A percentile compares a stretch with the other conserved stretches of the same genome.
phyloP scores from a whole-genome alignment of 192 early-diverging fungal species.

The Linnemannia elongata region DNA sequence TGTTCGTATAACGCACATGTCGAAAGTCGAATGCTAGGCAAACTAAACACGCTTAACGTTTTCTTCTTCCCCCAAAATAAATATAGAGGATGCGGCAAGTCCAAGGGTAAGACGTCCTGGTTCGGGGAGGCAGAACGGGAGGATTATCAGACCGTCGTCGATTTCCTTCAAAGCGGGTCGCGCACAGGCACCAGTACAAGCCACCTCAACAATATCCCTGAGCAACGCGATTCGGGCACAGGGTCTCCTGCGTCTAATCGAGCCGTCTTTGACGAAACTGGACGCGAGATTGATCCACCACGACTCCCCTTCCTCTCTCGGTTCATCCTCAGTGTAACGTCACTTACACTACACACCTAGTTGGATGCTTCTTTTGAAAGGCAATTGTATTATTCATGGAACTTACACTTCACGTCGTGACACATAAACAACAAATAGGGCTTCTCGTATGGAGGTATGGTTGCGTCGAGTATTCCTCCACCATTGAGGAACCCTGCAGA shows the following conservation, averaged over 20 bases:
- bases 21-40: background rate
- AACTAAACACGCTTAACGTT: slow-evolving; percentile 1
- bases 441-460: slow-evolving; percentile 48
- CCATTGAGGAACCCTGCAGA: slow-evolving; percentile 33
- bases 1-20: background rate
- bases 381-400: background rate
- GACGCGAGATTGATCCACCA: slow-evolving; percentile 32
- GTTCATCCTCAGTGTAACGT: slow-evolving; percentile 43
- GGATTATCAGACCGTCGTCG: slow-evolving; percentile 55
- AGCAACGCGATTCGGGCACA: background rate
- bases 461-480: slow-evolving; percentile 51
- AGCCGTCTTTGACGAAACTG: slow-evolving; percentile 42
- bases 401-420: background rate
- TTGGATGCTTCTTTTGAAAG: background rate
- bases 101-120: slow-evolving; percentile 59
- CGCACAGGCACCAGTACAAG: background rate
- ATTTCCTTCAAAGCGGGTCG: slow-evolving; percentile 46
- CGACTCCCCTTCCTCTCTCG: slow-evolving; percentile 43
- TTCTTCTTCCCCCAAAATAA: background rate
- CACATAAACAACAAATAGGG: slow-evolving; percentile 9
- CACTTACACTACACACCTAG: background rate
- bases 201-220: background rate
- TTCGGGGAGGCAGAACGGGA: slow-evolving; percentile 54
- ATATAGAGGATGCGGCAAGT: slow-evolving; percentile 55
- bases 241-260: background rate